Evolutionary conservation across 2,329 filamentous ascomycete genomes (phyloP), one percentile per base, ranked within the genome.

Genomic region (Colletotrichum magnum): DNA sequence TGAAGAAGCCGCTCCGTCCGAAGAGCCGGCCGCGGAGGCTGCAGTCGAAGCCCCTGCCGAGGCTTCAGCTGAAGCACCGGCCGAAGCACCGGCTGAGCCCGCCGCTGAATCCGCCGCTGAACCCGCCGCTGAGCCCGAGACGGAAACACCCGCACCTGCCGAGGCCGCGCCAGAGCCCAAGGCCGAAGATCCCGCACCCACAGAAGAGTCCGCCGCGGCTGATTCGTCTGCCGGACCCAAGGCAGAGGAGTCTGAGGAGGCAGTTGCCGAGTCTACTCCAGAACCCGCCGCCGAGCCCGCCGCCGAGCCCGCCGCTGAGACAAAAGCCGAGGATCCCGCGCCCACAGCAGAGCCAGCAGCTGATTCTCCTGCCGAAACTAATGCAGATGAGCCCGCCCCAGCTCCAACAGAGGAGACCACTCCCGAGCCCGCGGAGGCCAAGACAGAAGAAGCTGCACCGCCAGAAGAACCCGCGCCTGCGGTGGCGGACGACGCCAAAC

Each of bases 61-160:
- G n/a, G 21, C 47, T 7, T 26, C 58, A 6, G 51, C 63, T 26
- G 39, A 64, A 12, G 32, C 60, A n/a, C 66, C 67, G 15, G 36
- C 67, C 52, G 9, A 32, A 2, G 56, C 47, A 13, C 21, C 41
- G 5, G 10, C 48, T 18, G 51, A 26, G 21, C 21, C 58, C 5
- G 16, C 47, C 15, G 59, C 60, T 24, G 72, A 73, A 50, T 6
- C 47, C n/a, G 68, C 59, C 26, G 68, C 28, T 6, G 71, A 71
- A 39, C 51, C 62, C 43, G 69, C 73, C 36, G 53, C 65, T 4
- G 61, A 64, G 26, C 43, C 64, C 15, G 48, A 56, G 24, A 57
- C 36, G 6, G 16, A 58, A 3, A 62, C 47, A 47, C 24, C 60
- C 43, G 26, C 54, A 47, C 39, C 61, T 24, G 41, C 47, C 3